Evolutionary conservation across 1,284 basidiomycete species (phyloP), one percentile per base, ranked within the genome.

Genomic region (Earliella scabrosa): DNA sequence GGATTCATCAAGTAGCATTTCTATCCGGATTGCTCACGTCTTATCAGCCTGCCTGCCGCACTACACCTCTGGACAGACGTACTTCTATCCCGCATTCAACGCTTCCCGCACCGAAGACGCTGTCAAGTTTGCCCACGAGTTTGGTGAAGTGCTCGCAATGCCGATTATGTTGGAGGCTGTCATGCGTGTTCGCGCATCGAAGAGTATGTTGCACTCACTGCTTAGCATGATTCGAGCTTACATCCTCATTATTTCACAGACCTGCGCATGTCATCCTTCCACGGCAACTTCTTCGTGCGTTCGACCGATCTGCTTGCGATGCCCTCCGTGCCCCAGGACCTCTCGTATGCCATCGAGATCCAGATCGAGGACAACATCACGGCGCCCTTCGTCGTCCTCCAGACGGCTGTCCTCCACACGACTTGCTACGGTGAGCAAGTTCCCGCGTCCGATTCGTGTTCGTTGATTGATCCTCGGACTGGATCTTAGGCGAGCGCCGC

Each of bases 221-320:
- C 4, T 45, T 5, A 18, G 8, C 23, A 2, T 47, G 26, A 11
- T 38, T n/a, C 16, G 46, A n/a, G n/a, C n/a, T n/a, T n/a, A n/a
- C 26, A 8, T 34, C 13, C 23, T 53, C 20, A 50, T 58, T 61
- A 20, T 65, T 5, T 24, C 2, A 6, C 52, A 89, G 93, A 96
- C 56, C 79, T 99, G 53, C 90, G 97, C 56, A 95, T 98, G 90
- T 90, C 95, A 5, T 93, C 94, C 1, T 99, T 98, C 91, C 95
- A 99, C 68, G 97, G 97, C 65, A 99, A 99, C 81, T 99, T 99
- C 80, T 99, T 99, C 73, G 95, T 98, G 50, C 90, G 97, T 48
- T 98, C 96, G 11, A 98, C 97, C 31, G 97, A 99, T 76, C 82
- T 99, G 32, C 83, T 99, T 31, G 95, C 97, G 3, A 91, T 99